phyloP scores from a whole-genome alignment of 202 grass and related monocot genomes.

The Schoenoplectus tabernaemontani region DNA sequence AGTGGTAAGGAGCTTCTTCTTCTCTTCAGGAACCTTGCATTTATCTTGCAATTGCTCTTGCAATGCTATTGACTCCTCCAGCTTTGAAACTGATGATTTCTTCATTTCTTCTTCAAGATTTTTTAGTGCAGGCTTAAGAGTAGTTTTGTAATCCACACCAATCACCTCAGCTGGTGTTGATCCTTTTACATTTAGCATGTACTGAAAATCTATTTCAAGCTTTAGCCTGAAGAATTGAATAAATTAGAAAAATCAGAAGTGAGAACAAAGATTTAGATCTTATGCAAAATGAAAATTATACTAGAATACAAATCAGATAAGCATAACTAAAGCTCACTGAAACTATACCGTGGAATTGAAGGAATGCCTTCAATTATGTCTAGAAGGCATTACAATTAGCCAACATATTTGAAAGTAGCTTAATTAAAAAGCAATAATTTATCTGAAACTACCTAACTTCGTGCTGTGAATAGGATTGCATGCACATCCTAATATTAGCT shows the following conservation, averaged over 20 bases:
- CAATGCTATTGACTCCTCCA: constrained; percentile 40
- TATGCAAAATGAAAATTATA: not conserved
- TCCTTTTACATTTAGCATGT: constrained; percentile 57
- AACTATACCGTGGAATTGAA: not conserved
- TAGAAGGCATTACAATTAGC: not conserved
- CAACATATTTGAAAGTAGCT: not conserved
- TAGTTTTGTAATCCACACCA: constrained; percentile 50
- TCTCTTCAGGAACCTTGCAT: constrained; percentile 45
- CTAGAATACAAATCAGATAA: constrained; percentile 3
- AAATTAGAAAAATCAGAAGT: constrained; percentile 14
- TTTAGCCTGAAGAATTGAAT: constrained; percentile 56
- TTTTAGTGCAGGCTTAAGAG: constrained; percentile 51
- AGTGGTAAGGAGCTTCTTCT: constrained; percentile 34
- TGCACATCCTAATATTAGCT: not conserved
- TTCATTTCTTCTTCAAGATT: constrained; percentile 45
- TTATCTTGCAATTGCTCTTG: constrained; percentile 43
- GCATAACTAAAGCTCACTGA: not conserved
- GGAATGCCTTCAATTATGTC: not conserved
- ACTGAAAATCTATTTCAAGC: constrained; percentile 60
- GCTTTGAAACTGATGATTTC: constrained; percentile 38
- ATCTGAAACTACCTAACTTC: not conserved
- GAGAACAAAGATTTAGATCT: constrained; percentile 7
- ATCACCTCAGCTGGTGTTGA: constrained; percentile 55
- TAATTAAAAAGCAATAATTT: not conserved
- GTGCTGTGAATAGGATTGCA: not conserved